A percentile compares a stretch with the other conserved stretches of the same genome.
Evolutionary conservation across 2,329 filamentous ascomycete genomes (phyloP).

Genomic region (Trichophyton verrucosum): DNA sequence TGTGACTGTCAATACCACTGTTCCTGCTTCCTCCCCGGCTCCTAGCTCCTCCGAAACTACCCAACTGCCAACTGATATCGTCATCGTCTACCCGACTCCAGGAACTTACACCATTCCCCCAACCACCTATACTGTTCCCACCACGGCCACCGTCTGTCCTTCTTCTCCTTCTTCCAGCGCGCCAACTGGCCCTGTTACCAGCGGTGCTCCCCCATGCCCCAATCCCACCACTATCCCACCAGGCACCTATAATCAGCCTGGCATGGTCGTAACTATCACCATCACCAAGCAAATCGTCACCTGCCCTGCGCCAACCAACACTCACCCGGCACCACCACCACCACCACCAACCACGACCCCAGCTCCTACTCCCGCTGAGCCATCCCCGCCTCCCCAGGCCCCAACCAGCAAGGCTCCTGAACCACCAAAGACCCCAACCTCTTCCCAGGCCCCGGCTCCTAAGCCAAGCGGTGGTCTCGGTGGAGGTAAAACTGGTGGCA

Average conservation of each 20-base stretch:
- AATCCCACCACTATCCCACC: conserved; percentile 54
- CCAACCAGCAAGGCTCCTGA: conserved; percentile 8
- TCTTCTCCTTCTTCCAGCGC: conserved; percentile 41
- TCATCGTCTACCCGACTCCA: conserved; percentile 48
- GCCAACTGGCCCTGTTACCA: conserved; percentile 41
- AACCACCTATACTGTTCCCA: conserved; percentile 55
- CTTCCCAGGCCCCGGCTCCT: background rate
- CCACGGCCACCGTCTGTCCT: conserved; percentile 55
- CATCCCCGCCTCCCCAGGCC: conserved; percentile 9
- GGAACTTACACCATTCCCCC: conserved; percentile 66
- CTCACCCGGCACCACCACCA: conserved; percentile 23
- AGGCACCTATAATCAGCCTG: conserved; percentile 60
- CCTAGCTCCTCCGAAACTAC: conserved; percentile 12
- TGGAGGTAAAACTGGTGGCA: conserved; percentile 48
- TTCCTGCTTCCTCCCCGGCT: conserved; percentile 7
- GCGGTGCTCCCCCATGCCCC: conserved; percentile 54
- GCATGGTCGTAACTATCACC: conserved; percentile 55
- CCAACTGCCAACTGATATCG: conserved; percentile 36
- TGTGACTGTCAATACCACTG: conserved; percentile 26
- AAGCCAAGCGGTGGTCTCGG: conserved; percentile 15
- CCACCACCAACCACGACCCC: conserved; percentile 15
- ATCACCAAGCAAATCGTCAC: conserved; percentile 55
- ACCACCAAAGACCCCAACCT: conserved; percentile 2
- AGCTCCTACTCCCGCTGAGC: conserved; percentile 16
- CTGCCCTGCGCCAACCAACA: conserved; percentile 52